Evolutionary conservation across 73 alveolate genomes (phyloP).

Genomic region (Paramecium biaurelia): DNA sequence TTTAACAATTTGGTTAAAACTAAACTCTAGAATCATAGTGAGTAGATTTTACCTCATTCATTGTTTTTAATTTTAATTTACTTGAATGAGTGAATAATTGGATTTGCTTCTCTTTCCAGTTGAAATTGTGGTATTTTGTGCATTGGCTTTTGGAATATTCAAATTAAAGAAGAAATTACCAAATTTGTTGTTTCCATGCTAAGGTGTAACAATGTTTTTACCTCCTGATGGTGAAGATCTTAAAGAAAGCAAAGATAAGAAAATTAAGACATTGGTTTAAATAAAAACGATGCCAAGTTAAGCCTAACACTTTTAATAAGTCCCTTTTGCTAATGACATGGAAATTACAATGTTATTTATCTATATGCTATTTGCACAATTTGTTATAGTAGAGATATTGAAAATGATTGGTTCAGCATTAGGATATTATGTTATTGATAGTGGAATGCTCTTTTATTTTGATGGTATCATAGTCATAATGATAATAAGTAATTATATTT

Average conservation of each 20-base stretch:
- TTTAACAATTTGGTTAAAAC: neutral
- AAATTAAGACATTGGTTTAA: neutral
- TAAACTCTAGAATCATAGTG: neutral
- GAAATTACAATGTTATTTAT: constrained; percentile 35
- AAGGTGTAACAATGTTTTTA: neutral
- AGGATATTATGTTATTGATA: neutral
- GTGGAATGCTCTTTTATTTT: constrained; percentile 49
- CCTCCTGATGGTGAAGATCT: constrained; percentile 37
- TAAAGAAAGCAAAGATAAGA: neutral
- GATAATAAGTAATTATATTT: neutral
- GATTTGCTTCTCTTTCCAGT: constrained; percentile 25
- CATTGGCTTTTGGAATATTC: constrained; percentile 17
- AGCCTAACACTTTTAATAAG: constrained; percentile 13
- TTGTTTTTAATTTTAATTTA: neutral
- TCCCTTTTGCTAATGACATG: constrained; percentile 11
- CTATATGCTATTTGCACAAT: constrained; percentile 26
- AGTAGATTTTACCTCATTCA: constrained; percentile 29
- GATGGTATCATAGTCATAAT: neutral
- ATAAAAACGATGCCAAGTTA: neutral
- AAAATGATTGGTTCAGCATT: neutral
- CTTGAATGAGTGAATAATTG: neutral
- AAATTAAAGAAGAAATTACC: neutral
- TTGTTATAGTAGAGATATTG: neutral
- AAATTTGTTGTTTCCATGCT: neutral
- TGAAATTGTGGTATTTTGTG: constrained; percentile 1